Percentiles rank a stretch among this genome's conserved stretches.
Conservation (phyloP, 495 filamentous ascomycete genomes). For the Tuber melanosporum region DNA sequence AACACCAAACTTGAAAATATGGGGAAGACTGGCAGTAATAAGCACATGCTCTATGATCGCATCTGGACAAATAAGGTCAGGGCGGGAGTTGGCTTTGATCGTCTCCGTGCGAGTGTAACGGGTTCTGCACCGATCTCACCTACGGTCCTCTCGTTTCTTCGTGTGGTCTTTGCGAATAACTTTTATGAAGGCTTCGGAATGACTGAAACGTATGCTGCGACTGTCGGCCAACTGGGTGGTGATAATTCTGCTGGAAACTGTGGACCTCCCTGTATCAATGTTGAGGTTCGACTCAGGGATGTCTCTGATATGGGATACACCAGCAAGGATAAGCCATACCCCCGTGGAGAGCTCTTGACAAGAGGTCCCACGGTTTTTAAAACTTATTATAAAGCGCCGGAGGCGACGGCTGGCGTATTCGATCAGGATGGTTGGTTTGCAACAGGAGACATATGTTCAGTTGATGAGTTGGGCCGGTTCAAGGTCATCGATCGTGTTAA, state of each 20-base stretch:
- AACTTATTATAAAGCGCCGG: slow-evolving; percentile 82
- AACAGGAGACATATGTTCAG: slow-evolving; percentile 79
- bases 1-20: slow-evolving; percentile 72
- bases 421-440: slow-evolving; percentile 93
- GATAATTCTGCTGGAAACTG: slow-evolving; percentile 78
- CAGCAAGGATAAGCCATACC: slow-evolving; percentile 81
- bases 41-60: slow-evolving; percentile 80
- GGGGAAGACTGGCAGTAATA: slow-evolving; percentile 67
- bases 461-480: slow-evolving; percentile 82
- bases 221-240: slow-evolving; percentile 57
- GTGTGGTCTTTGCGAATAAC: slow-evolving; percentile 69
- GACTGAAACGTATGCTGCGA: slow-evolving; percentile 87
- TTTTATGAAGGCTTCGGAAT: slow-evolving; percentile 89
- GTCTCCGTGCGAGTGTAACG: slow-evolving; percentile 66
- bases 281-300: slow-evolving; percentile 76
- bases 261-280: slow-evolving; percentile 58
- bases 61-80: slow-evolving; percentile 88
- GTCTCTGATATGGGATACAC: slow-evolving; percentile 95
- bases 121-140: slow-evolving; percentile 91
- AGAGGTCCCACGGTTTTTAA: slow-evolving; percentile 70
- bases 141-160: slow-evolving; percentile 77
- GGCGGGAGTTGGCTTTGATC: slow-evolving; percentile 72
- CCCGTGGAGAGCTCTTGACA: slow-evolving; percentile 83
- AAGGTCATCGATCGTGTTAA: slow-evolving; percentile 93
- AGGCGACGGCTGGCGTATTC: slow-evolving; percentile 75